Percentiles rank a stretch among this genome's conserved stretches.
These are phyloP conservation scores for Nigrospora sphaerica DNA, from an alignment of 2,329 filamentous ascomycete genomes.

Conservation along the genomic window DNA sequence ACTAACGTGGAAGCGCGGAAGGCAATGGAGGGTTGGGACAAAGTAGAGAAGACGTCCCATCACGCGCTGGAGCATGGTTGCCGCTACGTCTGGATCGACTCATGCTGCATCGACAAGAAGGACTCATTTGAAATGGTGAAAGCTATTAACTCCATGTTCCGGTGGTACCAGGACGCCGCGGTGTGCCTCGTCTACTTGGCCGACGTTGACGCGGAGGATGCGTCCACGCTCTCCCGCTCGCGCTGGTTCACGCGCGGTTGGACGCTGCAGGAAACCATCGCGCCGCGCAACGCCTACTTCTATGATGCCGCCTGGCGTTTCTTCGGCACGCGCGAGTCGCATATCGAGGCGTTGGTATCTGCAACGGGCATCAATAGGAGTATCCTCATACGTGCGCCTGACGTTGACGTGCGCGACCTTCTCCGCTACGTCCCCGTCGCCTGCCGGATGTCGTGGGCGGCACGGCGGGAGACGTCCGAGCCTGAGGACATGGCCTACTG, in stretches of 20 bases:
- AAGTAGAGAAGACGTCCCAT: constrained; percentile 8
- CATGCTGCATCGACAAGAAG: constrained; percentile 1
- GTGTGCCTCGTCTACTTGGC: not conserved
- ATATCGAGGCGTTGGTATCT: not conserved
- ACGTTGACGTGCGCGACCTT: not conserved
- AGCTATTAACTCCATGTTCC: constrained; percentile 1
- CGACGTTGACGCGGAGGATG: constrained; percentile 14
- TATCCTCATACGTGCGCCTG: not conserved
- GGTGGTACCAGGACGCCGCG: not conserved
- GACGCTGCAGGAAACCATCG: constrained; percentile 15
- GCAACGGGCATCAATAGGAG: constrained; percentile 7
- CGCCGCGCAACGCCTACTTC: constrained; percentile 7
- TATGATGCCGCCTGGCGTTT: constrained; percentile 8
- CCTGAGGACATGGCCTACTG: constrained; percentile 20
- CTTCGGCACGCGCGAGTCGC: constrained; percentile 2
- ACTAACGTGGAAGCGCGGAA: not conserved
- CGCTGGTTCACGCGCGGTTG: constrained; percentile 9
- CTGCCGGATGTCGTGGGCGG: constrained; percentile 21
- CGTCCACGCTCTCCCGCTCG: not conserved
- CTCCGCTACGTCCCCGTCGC: constrained; percentile 8
- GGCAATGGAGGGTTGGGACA: constrained; percentile 4
- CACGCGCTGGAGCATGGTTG: constrained; percentile 13
- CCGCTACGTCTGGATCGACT: not conserved
- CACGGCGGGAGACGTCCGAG: constrained; percentile 13
- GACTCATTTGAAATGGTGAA: not conserved